Evolutionary conservation across 495 filamentous ascomycete species (phyloP), one percentile per base, ranked within the genome.

Genomic region (Xylaria scruposa): DNA sequence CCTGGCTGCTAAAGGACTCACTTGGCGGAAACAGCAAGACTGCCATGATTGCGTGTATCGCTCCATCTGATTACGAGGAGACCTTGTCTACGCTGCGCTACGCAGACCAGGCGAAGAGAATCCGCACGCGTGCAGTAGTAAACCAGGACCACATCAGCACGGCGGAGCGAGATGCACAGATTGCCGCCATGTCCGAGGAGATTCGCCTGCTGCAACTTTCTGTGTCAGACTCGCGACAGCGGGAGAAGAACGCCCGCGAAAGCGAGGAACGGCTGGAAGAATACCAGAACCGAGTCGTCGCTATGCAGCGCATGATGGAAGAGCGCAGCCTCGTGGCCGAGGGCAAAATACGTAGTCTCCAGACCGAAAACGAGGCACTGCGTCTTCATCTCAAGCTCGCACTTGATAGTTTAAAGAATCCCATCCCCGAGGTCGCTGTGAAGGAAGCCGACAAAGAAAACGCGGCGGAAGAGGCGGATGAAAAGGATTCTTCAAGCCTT

Each of bases 11-110:
- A 72, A 98, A 98, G 77, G 96, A 98, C 79, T 94, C 91, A 3
- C 86, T 99, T 2, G 96, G 97, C 19, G 96, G 96, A 47, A 99
- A 99, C 83, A 92, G 89, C 74, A 99, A 98, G 80, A 99, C 96
- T 8, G 96, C 96, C 51, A 99, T 99, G 96, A 98, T 99, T 72
- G 96, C 96, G 17, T 98, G 97, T 79, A 97, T 99, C 77, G 89
- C 94, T 8, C 96, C 96, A 0, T 90, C 91, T 1, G 96, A 99
- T 84, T 99, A 98, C 80, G 96, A 99, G 66, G 96, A 99, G 78
- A 98, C 96, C 0, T 90, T 99, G 3, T 96, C 93, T 6, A 99
- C 96, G 3, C 89, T 99, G 4, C 94, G 96, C 40, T 99, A 98
- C 81, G 96, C 96, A 40, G 95, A 98, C 82, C 97, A 98, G 82